Base-by-base conservation (phyloP, 345 rosid species). In the Turritis glabra region DNA sequence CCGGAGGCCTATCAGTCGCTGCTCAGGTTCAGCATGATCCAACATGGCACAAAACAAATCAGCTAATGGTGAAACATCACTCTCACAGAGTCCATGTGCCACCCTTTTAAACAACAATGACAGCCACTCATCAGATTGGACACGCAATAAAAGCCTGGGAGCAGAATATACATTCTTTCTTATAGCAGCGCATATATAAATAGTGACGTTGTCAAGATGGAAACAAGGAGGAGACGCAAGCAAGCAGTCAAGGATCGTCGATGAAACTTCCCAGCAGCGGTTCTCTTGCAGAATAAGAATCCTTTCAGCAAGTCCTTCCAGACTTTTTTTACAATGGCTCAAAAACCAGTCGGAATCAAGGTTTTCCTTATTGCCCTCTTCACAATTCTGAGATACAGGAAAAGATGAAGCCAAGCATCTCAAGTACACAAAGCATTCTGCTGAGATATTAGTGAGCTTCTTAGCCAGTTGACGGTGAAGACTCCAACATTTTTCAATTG, bases 1-100 rank as follows among this genome's bases (percentile, higher is more conserved):
- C 75, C 70, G 86, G 67, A 91, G 87, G n/a, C 80, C 92, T 63
- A 87, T 79, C 53, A 83, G 72, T 12, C 92, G 87, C 71, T 91
- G 97, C 78, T 91, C 97, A 2, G 97, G 97, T 84, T 91, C 97
- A 67, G 84, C 61, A 84, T 89, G 89, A 67, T 84, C 82, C 59
- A 91, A 84, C 83, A 91, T 69, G 10, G 80, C 29, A 59, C 80
- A 71, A 61, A 86, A 86, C 33, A 91, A 76, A 82, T 91, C 84
- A 77, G 78, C 78, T 38, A 91, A 71, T 66, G 85, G 81, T 77
- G 82, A 74, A 81, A 75, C 72, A 73, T 83, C 82, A 71, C 73
- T 80, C 74, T 84, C 90, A 67, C 71, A 64, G 70, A 81, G 83
- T 29, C 78, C 69, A 82, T 72, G 83, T 51, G 77, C 68, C 61